Percentiles rank a stretch among this genome's conserved stretches.
Conservation (phyloP, 352 stramenopile species). For the Globisporangium splendens region DNA sequence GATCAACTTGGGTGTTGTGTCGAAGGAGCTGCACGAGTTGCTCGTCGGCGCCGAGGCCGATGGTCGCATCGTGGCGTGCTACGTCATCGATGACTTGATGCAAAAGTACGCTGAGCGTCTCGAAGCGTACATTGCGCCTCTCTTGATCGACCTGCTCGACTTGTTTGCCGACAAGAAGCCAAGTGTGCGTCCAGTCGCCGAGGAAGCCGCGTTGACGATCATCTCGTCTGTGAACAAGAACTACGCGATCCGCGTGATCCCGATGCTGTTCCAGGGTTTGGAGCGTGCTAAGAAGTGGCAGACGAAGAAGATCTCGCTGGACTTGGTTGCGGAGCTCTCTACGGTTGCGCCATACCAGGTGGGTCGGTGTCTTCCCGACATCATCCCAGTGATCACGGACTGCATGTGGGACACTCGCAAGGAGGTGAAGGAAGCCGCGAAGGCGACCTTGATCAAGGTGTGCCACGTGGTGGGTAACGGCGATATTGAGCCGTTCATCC, state of each 20-base stretch:
- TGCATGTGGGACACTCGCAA: conserved; percentile 99
- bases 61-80: conserved; percentile 62
- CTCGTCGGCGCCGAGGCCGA: conserved; percentile 56
- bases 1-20: conserved; percentile 71
- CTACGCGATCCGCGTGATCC: conserved; percentile 82
- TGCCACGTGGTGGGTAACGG: conserved; percentile 98
- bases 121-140: conserved; percentile 72
- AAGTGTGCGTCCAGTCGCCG: conserved; percentile 51
- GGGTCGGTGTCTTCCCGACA: conserved; percentile 92
- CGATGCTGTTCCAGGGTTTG: conserved; percentile 89
- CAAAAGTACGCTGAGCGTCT: conserved; percentile 81
- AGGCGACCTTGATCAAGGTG: conserved; percentile 92
- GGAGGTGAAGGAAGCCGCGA: conserved; percentile 95
- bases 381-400: conserved; percentile 96
- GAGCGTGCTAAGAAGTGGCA: conserved; percentile 94
- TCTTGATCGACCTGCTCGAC: conserved; percentile 71
- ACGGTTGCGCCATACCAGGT: conserved; percentile 93
- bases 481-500: conserved; percentile 99
- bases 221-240: conserved; percentile 85
- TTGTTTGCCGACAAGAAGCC: conserved; percentile 86
- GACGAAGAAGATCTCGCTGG: conserved; percentile 95
- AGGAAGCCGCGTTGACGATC: conserved; percentile 80
- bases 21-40: conserved; percentile 58
- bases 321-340: conserved; percentile 92
- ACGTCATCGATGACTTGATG: conserved; percentile 83